Base-by-base conservation (phyloP, 768 basidiomycete species). In the Stropharia rugosoannulata region DNA sequence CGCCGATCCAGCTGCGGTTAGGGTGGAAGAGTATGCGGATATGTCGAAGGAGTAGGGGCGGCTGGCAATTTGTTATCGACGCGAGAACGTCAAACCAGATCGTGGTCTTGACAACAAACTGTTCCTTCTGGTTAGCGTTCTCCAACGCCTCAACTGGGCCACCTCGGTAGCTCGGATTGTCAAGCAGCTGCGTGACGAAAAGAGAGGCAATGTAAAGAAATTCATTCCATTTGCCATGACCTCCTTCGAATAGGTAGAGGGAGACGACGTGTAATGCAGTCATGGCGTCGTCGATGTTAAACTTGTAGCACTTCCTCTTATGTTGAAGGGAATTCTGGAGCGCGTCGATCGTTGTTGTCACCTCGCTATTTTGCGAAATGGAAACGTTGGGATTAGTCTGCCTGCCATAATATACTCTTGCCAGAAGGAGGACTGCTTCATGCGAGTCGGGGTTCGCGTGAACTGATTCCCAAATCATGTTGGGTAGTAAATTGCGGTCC, bases 21-120 rank as follows among this genome's bases (percentile, higher is more conserved):
- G 82, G 80, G 16, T 66, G 68, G 69, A 85, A 93, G 41, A 93
- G 73, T 22, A 69, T 67, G 19, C 79, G 76, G 63, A 90, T 86
- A 40, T 78, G 74, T 3, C 62, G 32, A 38, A 87, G 69, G 68
- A 91, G 85, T 46, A 74, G 73, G 9, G 91, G 90, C 3, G 71
- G 61, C 59, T 77, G 62, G 58, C 78, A 74, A n/a, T 80, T 84
- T n/a, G 90, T 89, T 49, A 87, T 80, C 1, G 86, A 83, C 6
- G 89, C 90, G 49, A 93, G 78, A 36, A 93, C 89, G 66, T 93
- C 91, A 68, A 93, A 91, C 91, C 91, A 93, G 53, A 93, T 84
- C 13, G 88, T 84, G 25, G 90, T 87, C 69, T 90, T 90, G 71
- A 92, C 79, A 66, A 93, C 85, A 70, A 92, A 92, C 72, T 81